These are phyloP conservation scores for Colletotrichum nymphaeae DNA, from an alignment of 2,329 filamentous ascomycete species.

Conservation along the genomic window DNA sequence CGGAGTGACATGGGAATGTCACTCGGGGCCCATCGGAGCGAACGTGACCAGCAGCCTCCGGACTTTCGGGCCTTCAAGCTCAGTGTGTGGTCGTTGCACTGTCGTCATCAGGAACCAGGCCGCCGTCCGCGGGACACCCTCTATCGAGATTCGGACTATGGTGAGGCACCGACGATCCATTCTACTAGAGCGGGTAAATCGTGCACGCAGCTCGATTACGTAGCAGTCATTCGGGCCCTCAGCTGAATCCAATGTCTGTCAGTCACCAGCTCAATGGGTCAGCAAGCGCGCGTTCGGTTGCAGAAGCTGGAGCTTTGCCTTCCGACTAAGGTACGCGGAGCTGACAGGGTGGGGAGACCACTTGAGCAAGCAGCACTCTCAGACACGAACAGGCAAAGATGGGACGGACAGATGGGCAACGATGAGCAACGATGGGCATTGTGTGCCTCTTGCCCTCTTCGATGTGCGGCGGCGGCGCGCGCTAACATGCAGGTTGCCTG, in stretches of 20 bases:
- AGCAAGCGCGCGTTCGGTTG: slow-evolving; percentile 12
- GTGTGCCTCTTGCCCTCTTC: slow-evolving; percentile 1
- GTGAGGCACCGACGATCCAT: slow-evolving; percentile 29
- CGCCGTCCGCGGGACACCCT: not conserved
- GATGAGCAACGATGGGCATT: slow-evolving; percentile 6
- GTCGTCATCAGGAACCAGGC: slow-evolving; percentile 30
- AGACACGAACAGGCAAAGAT: slow-evolving; percentile 23
- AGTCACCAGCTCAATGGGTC: slow-evolving; percentile 29
- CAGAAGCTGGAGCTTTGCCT: slow-evolving; percentile 18
- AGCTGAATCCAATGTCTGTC: slow-evolving; percentile 12
- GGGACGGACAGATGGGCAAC: not conserved
- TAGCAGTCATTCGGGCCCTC: slow-evolving; percentile 29
- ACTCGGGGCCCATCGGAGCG: slow-evolving; percentile 9
- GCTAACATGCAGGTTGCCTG: slow-evolving; percentile 21
- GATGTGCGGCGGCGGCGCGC: slow-evolving; percentile 8
- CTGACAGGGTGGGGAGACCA: slow-evolving; percentile 6
- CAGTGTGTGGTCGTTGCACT: not conserved
- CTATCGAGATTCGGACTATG: slow-evolving; percentile 8
- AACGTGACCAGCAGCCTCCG: slow-evolving; percentile 20
- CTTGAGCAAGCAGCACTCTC: not conserved
- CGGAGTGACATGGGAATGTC: slow-evolving; percentile 2
- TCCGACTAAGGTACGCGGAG: slow-evolving; percentile 1
- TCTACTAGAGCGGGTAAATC: slow-evolving; percentile 9
- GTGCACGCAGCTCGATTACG: slow-evolving; percentile 22
- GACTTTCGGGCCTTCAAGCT: slow-evolving; percentile 28